Percentiles rank a stretch among this genome's conserved stretches.
phyloP scores from a whole-genome alignment of 805 yeast species.

The Metschnikowia picachoensis region DNA sequence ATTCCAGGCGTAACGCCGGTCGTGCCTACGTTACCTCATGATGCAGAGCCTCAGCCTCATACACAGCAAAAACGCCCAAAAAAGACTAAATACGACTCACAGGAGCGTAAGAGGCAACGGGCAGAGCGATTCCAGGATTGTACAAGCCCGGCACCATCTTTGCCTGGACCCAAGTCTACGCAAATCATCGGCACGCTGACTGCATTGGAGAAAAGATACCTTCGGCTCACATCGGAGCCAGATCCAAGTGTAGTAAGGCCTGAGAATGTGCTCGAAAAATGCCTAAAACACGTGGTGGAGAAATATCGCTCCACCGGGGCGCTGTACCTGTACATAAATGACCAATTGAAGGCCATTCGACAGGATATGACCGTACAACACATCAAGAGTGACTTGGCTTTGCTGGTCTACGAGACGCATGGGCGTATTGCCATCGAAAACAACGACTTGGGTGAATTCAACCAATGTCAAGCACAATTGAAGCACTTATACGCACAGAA shows the following conservation, averaged over 20 bases:
- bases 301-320: constrained; percentile 47
- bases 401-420: constrained; percentile 78
- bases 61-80: not conserved
- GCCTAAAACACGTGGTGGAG: constrained; percentile 50
- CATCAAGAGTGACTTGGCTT: constrained; percentile 71
- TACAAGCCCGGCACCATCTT: not conserved
- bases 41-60: not conserved
- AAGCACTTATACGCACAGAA: constrained; percentile 52
- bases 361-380: constrained; percentile 94
- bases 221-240: constrained; percentile 87
- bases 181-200: constrained; percentile 59
- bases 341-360: constrained; percentile 86
- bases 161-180: constrained; percentile 12
- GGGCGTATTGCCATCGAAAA: constrained; percentile 82
- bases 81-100: constrained; percentile 22
- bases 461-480: constrained; percentile 88
- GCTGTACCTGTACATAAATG: constrained; percentile 73
- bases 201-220: constrained; percentile 69
- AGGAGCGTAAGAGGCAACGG: constrained; percentile 40
- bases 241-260: constrained; percentile 85
- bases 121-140: constrained; percentile 42
- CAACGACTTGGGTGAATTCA: constrained; percentile 87
- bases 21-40: not conserved
- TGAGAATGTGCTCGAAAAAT: constrained; percentile 49
- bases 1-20: not conserved